Percentiles rank a stretch among this genome's conserved stretches.
Evolutionary conservation across 768 basidiomycete genomes (phyloP).

Genomic region (Mycena metata): DNA sequence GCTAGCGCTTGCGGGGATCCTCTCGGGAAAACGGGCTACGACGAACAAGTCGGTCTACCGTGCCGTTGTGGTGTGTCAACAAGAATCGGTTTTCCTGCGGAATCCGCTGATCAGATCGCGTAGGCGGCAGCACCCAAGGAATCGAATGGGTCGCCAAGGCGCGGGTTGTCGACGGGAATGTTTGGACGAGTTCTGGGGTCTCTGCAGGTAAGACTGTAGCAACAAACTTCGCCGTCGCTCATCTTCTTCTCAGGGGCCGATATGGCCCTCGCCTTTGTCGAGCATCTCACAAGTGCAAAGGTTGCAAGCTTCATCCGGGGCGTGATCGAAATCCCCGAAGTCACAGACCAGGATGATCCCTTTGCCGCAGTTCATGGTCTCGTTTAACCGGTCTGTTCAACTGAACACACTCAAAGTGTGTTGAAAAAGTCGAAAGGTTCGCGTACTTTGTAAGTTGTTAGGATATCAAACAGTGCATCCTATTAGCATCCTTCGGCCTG

Average conservation of each 20-base stretch:
- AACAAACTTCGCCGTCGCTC: no score
- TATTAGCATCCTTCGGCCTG: no score
- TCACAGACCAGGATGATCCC: constrained; percentile 41
- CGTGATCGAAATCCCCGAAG: constrained; percentile 36
- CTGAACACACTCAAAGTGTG: no score
- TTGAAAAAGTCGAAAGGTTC: no score
- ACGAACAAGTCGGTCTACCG: constrained; percentile 52
- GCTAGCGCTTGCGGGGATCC: constrained; percentile 49
- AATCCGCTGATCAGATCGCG: neutral
- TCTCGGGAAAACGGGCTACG: constrained; percentile 52
- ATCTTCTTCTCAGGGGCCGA: constrained; percentile 42
- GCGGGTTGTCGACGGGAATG: constrained; percentile 50
- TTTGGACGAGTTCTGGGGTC: constrained; percentile 52
- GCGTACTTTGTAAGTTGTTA: no score
- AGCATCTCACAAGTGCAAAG: constrained; percentile 44
- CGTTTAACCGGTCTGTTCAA: constrained; percentile 20
- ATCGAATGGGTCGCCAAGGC: constrained; percentile 50
- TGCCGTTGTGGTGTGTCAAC: constrained; percentile 39
- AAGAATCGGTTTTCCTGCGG: no score
- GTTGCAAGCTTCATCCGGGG: constrained; percentile 34
- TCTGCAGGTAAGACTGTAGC: constrained; percentile 42
- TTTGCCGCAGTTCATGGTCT: constrained; percentile 44
- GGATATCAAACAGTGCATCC: no score
- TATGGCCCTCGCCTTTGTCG: constrained; percentile 50
- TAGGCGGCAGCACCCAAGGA: constrained; percentile 22